Conservation (phyloP, 768 basidiomycete species). For the Agaricus subrufescens region DNA sequence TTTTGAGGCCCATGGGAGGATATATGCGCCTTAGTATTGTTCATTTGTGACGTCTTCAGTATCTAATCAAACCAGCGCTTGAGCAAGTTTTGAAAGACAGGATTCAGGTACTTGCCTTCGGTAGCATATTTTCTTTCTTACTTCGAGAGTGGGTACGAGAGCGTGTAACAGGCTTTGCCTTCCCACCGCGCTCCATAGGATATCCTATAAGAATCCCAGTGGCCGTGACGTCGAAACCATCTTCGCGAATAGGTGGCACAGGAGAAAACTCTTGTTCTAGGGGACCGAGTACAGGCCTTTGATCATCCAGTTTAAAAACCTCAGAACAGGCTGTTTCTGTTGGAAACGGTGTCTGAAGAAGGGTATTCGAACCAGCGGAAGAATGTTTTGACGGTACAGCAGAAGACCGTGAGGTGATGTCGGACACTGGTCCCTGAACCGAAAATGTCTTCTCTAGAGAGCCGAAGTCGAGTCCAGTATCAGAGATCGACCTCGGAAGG, state of each 20-base stretch:
- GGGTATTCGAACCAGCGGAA: background rate
- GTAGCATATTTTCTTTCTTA: constrained; percentile 5
- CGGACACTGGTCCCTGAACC: background rate
- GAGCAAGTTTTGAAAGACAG: background rate
- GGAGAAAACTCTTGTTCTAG: background rate
- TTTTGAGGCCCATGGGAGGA: background rate
- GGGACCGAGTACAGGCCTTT: background rate
- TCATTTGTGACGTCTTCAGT: background rate
- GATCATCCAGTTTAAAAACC: background rate
- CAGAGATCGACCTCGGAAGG: background rate
- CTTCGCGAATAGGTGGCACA: background rate
- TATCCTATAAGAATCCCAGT: background rate
- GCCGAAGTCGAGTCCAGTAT: background rate
- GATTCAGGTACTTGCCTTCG: background rate
- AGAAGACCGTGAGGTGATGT: background rate
- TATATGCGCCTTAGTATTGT: constrained; percentile 3
- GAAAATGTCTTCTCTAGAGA: background rate
- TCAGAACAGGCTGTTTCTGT: background rate
- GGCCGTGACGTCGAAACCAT: background rate
- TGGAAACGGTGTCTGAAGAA: background rate
- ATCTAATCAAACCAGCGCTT: background rate
- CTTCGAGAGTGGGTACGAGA: constrained; percentile 1
- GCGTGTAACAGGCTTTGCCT: background rate
- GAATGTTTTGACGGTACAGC: background rate
- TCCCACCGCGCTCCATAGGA: background rate